These are phyloP conservation scores for Cryptosporidium andersoni DNA, from an alignment of 169 alveolate species.

Conservation along the genomic window DNA sequence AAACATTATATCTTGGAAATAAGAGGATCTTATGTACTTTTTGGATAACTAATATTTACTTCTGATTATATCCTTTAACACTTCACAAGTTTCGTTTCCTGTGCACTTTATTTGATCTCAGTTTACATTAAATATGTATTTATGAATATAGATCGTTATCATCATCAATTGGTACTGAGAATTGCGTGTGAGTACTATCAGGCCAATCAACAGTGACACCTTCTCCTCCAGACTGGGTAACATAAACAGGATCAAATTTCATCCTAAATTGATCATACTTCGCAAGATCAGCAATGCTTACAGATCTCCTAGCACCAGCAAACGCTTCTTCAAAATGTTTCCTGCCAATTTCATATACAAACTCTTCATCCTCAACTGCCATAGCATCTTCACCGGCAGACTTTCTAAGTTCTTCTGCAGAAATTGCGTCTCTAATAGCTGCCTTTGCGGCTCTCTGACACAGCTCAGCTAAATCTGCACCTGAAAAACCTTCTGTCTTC, in stretches of 20 bases:
- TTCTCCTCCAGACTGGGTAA: conserved; percentile 89
- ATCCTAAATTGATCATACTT: conserved; percentile 96
- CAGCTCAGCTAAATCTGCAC: conserved; percentile 99
- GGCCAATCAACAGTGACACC: conserved; percentile 93
- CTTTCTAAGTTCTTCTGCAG: conserved; percentile 82
- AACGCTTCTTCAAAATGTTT: conserved; percentile 99
- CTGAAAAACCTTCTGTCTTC: conserved; percentile 99
- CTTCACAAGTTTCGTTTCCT: too few relatives aligned
- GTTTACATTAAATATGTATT: not conserved
- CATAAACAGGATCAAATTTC: conserved; percentile 98
- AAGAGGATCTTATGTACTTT: too few relatives aligned
- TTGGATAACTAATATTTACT: too few relatives aligned
- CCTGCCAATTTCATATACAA: conserved; percentile 93
- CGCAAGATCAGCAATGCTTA: conserved; percentile 89
- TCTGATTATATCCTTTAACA: too few relatives aligned
- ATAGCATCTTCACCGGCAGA: conserved; percentile 73
- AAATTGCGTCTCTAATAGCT: conserved; percentile 98
- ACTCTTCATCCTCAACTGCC: conserved; percentile 78
- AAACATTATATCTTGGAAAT: too few relatives aligned
- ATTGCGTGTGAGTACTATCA: conserved; percentile 75
- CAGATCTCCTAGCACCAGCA: conserved; percentile 97
- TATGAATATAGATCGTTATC: conserved; percentile 81
- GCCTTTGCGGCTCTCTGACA: conserved; percentile 99
- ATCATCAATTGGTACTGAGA: conserved; percentile 75
- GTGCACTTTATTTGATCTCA: too few relatives aligned